phyloP scores from a whole-genome alignment of 139 green algal genomes.

The Coelastrella sp. region DNA sequence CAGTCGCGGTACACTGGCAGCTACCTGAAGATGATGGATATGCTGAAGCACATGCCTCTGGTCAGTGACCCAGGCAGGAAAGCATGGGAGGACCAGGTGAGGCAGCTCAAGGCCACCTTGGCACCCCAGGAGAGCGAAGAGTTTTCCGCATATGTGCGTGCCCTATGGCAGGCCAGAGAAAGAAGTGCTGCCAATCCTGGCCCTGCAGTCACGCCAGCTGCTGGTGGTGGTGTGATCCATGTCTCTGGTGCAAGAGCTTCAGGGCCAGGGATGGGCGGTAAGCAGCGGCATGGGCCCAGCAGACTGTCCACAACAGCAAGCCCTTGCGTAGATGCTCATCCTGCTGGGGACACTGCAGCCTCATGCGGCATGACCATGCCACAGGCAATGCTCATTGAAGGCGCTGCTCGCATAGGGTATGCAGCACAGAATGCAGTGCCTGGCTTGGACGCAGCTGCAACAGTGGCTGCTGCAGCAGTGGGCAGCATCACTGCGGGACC shows the following conservation, averaged over 20 bases:
- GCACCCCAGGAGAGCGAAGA: slow-evolving; percentile 5
- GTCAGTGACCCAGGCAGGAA: slow-evolving; percentile 2
- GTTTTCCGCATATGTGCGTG: neutral
- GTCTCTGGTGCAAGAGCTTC: neutral
- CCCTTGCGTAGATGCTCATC: neutral
- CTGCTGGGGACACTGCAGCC: neutral
- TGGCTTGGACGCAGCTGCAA: neutral
- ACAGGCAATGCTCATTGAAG: neutral
- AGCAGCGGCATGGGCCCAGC: slow-evolving; percentile 28
- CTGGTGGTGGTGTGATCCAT: neutral
- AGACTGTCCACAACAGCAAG: slow-evolving; percentile 15
- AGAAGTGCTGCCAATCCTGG: neutral
- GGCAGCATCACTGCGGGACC: neutral
- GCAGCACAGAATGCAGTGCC: neutral
- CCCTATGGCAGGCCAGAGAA: neutral
- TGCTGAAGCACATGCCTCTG: slow-evolving; percentile 31
- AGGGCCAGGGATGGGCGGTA: neutral
- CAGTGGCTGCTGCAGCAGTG: neutral
- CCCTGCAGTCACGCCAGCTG: neutral
- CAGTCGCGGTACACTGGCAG: neutral
- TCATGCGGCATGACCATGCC: neutral
- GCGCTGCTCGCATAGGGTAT: neutral
- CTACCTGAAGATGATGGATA: slow-evolving; percentile 1
- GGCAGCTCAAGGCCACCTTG: neutral
- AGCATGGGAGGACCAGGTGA: slow-evolving; percentile 28